phyloP scores from a whole-genome alignment of 805 yeast species.

The Cyberlindnera galapagoensis region DNA sequence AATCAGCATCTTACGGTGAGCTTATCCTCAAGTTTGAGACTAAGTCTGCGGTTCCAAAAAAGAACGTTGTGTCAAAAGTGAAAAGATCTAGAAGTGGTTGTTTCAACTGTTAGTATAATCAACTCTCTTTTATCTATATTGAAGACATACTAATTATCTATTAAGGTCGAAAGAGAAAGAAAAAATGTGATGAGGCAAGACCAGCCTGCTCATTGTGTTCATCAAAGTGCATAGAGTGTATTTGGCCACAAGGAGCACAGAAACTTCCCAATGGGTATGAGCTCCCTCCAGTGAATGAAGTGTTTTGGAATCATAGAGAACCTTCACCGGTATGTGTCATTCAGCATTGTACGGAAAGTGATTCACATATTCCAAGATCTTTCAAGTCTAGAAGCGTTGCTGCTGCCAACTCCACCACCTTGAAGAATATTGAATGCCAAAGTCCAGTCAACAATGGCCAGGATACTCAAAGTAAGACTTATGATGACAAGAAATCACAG shows the following conservation, averaged over 20 bases:
- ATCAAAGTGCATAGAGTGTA: constrained; percentile 25
- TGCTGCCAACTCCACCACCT: too few relatives aligned
- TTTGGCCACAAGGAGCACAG: constrained; percentile 12
- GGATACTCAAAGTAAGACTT: background rate
- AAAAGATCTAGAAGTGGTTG: constrained; percentile 4
- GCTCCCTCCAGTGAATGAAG: background rate
- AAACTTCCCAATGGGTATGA: background rate
- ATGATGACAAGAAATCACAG: background rate
- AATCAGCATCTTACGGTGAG: too few relatives aligned
- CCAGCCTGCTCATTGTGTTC: constrained; percentile 37
- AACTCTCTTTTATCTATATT: background rate
- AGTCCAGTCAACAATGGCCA: background rate
- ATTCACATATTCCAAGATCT: background rate
- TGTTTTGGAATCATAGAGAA: background rate
- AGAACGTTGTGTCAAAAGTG: too few relatives aligned
- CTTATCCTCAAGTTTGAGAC: too few relatives aligned
- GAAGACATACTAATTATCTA: background rate
- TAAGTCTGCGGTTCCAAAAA: too few relatives aligned
- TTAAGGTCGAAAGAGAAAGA: constrained; percentile 43
- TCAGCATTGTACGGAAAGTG: background rate
- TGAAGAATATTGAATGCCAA: too few relatives aligned
- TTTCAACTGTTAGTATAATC: constrained; percentile 22
- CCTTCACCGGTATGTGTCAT: background rate
- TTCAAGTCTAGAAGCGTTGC: too few relatives aligned
- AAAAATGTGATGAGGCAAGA: constrained; percentile 53